Conservation (phyloP, 176 grass and related monocot genomes). For the Aegilops tauschii region DNA sequence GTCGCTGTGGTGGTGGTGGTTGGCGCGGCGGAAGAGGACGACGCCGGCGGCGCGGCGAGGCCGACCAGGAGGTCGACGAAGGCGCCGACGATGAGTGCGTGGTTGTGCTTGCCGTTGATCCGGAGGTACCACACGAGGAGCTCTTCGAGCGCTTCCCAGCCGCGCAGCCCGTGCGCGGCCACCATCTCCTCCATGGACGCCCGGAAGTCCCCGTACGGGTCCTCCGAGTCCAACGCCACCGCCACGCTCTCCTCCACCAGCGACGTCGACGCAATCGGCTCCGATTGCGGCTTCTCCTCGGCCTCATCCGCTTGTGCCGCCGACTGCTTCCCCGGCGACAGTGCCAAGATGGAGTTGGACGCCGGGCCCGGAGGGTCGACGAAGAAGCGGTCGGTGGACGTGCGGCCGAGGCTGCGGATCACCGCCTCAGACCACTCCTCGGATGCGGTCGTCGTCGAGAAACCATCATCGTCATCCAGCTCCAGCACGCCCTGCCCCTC, state of each 20-base stretch:
- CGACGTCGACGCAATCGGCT: background rate
- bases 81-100: constrained; percentile 72
- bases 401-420: constrained; percentile 37
- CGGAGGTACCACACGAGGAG: constrained; percentile 79
- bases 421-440: constrained; percentile 40
- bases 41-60: constrained; percentile 17
- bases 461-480: constrained; percentile 2
- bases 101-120: constrained; percentile 79
- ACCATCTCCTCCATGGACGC: constrained; percentile 97
- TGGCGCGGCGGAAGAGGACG: constrained; percentile 1
- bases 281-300: background rate
- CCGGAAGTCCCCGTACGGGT: constrained; percentile 80
- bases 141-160: constrained; percentile 63
- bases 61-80: constrained; percentile 79
- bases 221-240: constrained; percentile 80
- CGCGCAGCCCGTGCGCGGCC: constrained; percentile 55
- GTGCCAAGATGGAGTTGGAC: constrained; percentile 71
- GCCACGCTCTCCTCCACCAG: constrained; percentile 84
- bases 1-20: constrained; percentile 15
- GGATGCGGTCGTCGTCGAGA: constrained; percentile 10
- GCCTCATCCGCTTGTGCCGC: background rate
- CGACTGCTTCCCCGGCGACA: background rate
- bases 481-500: background rate
- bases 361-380: constrained; percentile 49
- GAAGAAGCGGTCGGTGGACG: constrained; percentile 44